phyloP scores from a whole-genome alignment of 1,139 yeast genomes.

The Taphrina confusa region DNA sequence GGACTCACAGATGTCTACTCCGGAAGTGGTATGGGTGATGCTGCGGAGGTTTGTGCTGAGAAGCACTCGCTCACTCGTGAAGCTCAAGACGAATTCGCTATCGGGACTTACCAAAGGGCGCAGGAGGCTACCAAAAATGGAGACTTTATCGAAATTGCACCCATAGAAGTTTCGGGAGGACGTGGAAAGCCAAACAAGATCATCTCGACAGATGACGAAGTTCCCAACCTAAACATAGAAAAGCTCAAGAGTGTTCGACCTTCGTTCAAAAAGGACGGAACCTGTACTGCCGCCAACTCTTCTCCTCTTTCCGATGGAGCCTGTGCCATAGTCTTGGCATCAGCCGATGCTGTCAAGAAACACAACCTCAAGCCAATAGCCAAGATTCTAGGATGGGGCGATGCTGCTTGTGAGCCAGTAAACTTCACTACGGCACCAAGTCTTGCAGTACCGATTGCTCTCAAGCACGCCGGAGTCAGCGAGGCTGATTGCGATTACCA shows the following conservation, averaged over 20 bases:
- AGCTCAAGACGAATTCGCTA: conserved; percentile 84
- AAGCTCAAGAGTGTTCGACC: conserved; percentile 81
- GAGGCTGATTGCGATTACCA: conserved; percentile 69
- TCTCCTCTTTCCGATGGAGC: conserved; percentile 96
- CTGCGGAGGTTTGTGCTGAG: conserved; percentile 92
- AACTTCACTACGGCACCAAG: conserved; percentile 96
- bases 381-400: conserved; percentile 91
- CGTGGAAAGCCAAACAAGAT: conserved; percentile 89
- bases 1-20: conserved; percentile 91
- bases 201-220: conserved; percentile 73
- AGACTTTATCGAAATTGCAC: conserved; percentile 81
- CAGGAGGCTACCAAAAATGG: conserved; percentile 75
- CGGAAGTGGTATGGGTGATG: conserved; percentile 86
- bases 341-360: conserved; percentile 79
- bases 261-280: conserved; percentile 86
- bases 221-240: conserved; percentile 66
- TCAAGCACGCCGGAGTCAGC: conserved; percentile 75
- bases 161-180: conserved; percentile 80
- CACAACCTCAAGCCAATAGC: conserved; percentile 86
- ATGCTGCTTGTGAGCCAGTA: conserved; percentile 88
- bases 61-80: conserved; percentile 65
- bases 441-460: conserved; percentile 90
- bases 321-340: conserved; percentile 86
- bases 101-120: conserved; percentile 81
- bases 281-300: conserved; percentile 96